Conservation (phyloP, 352 stramenopile genomes). For the Globisporangium splendens region DNA sequence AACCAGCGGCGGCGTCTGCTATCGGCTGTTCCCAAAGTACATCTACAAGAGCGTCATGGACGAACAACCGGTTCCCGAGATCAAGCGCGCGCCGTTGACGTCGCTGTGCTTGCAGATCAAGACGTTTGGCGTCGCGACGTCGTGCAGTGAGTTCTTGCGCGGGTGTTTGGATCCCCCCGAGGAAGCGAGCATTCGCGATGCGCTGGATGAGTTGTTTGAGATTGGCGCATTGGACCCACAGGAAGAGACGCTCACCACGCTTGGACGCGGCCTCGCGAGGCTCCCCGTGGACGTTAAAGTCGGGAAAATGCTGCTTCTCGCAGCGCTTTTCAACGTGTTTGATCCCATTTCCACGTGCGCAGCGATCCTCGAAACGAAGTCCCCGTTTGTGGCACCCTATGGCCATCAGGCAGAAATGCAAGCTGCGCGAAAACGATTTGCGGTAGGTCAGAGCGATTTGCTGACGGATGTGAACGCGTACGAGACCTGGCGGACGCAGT, state of each 20-base stretch:
- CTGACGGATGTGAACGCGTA: slow-evolving; percentile 81
- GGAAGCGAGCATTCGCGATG: slow-evolving; percentile 82
- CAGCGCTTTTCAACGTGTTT: slow-evolving; percentile 91
- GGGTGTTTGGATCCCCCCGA: slow-evolving; percentile 92
- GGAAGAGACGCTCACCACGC: slow-evolving; percentile 85
- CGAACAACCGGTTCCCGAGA: slow-evolving; percentile 90
- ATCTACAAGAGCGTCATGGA: slow-evolving; percentile 78
- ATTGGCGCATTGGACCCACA: slow-evolving; percentile 79
- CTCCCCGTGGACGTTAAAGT: slow-evolving; percentile 96
- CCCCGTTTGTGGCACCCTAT: slow-evolving; percentile 78
- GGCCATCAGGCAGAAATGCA: slow-evolving; percentile 71
- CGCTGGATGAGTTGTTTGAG: slow-evolving; percentile 86
- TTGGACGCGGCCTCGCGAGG: slow-evolving; percentile 91
- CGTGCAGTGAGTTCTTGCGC: slow-evolving; percentile 82
- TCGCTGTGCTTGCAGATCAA: slow-evolving; percentile 96
- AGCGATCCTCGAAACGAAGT: slow-evolving; percentile 75
- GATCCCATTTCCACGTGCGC: slow-evolving; percentile 66
- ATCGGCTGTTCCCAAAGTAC: slow-evolving; percentile 81
- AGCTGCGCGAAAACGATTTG: slow-evolving; percentile 50
- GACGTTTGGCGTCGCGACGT: slow-evolving; percentile 68
- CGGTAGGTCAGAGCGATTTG: slow-evolving; percentile 58
- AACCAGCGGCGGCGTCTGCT: slow-evolving; percentile 87
- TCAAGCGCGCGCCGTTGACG: slow-evolving; percentile 93
- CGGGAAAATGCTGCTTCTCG: slow-evolving; percentile 96
- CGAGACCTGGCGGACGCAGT: slow-evolving; percentile 44